Conservation (phyloP, 2,329 filamentous ascomycete genomes). For the Fusarium hainanense region DNA sequence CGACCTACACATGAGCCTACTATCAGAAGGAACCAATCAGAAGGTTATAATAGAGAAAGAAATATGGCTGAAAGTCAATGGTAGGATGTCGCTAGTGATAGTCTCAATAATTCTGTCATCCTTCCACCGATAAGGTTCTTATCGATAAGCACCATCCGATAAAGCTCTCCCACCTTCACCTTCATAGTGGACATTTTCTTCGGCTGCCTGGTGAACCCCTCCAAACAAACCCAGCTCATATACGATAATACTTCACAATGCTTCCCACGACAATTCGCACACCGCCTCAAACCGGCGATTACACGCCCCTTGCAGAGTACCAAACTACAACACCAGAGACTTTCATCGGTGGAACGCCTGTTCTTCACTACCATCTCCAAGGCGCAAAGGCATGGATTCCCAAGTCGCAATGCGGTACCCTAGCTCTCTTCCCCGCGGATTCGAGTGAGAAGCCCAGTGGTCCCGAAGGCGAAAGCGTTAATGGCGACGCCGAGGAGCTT, state of each 20-base stretch:
- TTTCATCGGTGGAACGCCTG: slow-evolving; percentile 77
- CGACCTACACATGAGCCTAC: background rate
- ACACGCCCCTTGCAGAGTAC: slow-evolving; percentile 74
- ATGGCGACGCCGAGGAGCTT: slow-evolving; percentile 51
- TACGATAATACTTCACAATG: slow-evolving; percentile 41
- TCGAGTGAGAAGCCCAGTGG: slow-evolving; percentile 46
- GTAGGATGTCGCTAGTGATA: accelerated
- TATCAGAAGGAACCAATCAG: background rate
- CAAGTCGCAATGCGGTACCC: slow-evolving; percentile 62
- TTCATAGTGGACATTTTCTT: slow-evolving; percentile 37
- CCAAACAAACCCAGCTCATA: slow-evolving; percentile 23
- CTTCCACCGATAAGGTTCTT: slow-evolving; percentile 4
- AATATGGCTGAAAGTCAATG: accelerated
- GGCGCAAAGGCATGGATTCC: slow-evolving; percentile 69
- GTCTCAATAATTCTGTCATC: background rate
- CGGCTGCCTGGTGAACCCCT: slow-evolving; percentile 38
- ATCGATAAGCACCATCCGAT: slow-evolving; percentile 39
- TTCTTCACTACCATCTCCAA: slow-evolving; percentile 73
- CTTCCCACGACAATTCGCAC: slow-evolving; percentile 66
- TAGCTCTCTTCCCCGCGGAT: slow-evolving; percentile 65
- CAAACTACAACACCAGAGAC: slow-evolving; percentile 77
- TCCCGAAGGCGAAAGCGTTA: slow-evolving; percentile 37
- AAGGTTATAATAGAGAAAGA: background rate
- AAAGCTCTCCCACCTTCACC: slow-evolving; percentile 36
- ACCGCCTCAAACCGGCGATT: slow-evolving; percentile 68